phyloP scores from a whole-genome alignment of 805 yeast species.

The Novakomyces olei region DNA sequence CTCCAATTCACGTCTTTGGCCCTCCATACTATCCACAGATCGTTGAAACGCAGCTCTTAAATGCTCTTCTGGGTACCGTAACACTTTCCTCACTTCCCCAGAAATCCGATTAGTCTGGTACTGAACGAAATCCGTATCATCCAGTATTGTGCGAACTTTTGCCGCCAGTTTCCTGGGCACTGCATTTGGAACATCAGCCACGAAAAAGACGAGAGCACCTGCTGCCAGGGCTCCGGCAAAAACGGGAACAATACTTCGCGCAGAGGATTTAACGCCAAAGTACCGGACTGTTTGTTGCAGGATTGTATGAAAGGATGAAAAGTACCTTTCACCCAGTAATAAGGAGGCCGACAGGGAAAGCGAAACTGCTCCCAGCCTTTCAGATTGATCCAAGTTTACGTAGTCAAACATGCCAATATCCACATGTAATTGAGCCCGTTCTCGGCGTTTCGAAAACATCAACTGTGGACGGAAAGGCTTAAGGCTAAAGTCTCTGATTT shows the following conservation, averaged over 20 bases:
- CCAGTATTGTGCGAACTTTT: constrained; percentile 41
- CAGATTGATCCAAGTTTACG: constrained; percentile 25
- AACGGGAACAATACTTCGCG: constrained; percentile 32
- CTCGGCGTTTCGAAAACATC: constrained; percentile 31
- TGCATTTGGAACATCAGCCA: constrained; percentile 72
- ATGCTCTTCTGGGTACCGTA: constrained; percentile 63
- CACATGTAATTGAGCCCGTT: constrained; percentile 16
- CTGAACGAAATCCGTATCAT: constrained; percentile 54
- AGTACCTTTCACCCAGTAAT: constrained; percentile 8
- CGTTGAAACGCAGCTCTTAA: constrained; percentile 49
- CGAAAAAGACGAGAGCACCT: constrained; percentile 36
- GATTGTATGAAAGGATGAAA: constrained; percentile 6
- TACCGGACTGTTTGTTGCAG: constrained; percentile 3
- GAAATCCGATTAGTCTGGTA: constrained; percentile 56
- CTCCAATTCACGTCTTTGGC: constrained; percentile 34
- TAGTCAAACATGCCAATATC: constrained; percentile 50
- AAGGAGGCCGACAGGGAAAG: constrained; percentile 10
- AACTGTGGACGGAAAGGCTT: constrained; percentile 50
- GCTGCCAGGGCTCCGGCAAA: constrained; percentile 25
- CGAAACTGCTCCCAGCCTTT: constrained; percentile 8
- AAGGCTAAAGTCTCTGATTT: constrained; percentile 27
- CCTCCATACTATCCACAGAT: constrained; percentile 35
- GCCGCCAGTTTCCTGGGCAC: constrained; percentile 62
- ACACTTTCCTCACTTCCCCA: constrained; percentile 59
- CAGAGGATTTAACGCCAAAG: constrained; percentile 9